Conservation (phyloP, 208 protist genomes). For the Herpetomonas tarakana region DNA sequence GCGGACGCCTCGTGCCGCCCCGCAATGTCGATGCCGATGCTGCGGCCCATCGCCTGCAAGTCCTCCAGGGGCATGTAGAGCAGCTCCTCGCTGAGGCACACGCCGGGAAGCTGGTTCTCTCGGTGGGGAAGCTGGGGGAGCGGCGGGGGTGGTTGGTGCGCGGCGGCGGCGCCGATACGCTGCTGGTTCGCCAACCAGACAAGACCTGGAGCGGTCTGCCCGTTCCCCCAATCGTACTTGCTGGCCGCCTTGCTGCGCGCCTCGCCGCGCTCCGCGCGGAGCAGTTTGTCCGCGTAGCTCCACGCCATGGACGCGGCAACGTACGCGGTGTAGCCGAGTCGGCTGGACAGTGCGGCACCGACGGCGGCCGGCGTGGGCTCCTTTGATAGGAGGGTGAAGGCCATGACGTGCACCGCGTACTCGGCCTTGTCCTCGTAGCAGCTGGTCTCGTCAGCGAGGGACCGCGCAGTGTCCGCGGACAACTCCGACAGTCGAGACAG, state of each 20-base stretch:
- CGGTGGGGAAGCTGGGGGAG: no score
- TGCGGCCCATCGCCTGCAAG: slow-evolving; percentile 13
- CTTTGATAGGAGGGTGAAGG: background rate
- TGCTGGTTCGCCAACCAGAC: background rate
- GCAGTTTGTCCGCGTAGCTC: background rate
- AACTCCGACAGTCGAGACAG: background rate
- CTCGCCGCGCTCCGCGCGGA: background rate
- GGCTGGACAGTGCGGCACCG: background rate
- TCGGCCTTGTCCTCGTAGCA: background rate
- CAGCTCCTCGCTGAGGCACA: slow-evolving; percentile 13
- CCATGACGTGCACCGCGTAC: background rate
- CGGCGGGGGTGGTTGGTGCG: background rate
- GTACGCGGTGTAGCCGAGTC: background rate
- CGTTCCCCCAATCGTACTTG: background rate
- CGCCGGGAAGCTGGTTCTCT: background rate
- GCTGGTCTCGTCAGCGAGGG: background rate
- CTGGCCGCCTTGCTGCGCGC: background rate
- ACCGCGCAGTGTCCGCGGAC: background rate
- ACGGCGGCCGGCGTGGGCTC: background rate
- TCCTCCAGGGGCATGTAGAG: slow-evolving; percentile 28
- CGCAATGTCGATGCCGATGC: background rate
- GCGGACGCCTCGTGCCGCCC: background rate
- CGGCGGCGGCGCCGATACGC: no score
- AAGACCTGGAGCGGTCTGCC: background rate
- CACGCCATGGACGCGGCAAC: background rate